Conservation (phyloP, 1,284 basidiomycete genomes). For the Erythrobasidium hasegawianum region DNA sequence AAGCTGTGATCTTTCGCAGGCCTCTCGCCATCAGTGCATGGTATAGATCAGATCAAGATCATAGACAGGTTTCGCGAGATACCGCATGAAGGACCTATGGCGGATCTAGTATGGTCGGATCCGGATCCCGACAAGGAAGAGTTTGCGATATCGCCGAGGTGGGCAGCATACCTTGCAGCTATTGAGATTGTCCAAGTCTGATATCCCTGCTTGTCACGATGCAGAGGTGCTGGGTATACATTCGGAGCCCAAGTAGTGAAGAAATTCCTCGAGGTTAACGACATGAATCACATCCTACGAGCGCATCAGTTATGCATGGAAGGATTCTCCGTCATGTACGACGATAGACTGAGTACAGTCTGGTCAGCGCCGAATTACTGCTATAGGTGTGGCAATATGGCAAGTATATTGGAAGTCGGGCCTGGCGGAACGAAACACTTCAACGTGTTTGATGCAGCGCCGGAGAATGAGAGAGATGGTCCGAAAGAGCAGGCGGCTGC, state of each 20-base stretch:
- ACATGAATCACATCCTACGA: slow-evolving; percentile 94
- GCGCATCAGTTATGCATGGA: slow-evolving; percentile 99
- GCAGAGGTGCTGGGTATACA: slow-evolving; percentile 94
- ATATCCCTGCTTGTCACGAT: slow-evolving; percentile 34
- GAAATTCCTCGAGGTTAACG: slow-evolving; percentile 90
- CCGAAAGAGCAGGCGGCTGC: slow-evolving; percentile 35
- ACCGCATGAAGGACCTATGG: slow-evolving; percentile 99
- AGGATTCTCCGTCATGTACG: slow-evolving; percentile 90
- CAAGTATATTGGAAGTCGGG: slow-evolving; percentile 91
- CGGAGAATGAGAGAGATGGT: slow-evolving; percentile 73
- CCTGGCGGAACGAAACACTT: slow-evolving; percentile 87
- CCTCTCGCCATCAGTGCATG: slow-evolving; percentile 94
- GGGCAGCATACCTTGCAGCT: slow-evolving; percentile 45
- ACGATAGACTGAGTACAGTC: slow-evolving; percentile 91
- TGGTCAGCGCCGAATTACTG: slow-evolving; percentile 99
- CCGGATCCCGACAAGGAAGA: slow-evolving; percentile 99
- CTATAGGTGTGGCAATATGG: slow-evolving; percentile 95
- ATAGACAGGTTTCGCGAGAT: slow-evolving; percentile 99
- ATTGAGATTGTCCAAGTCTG: not conserved
- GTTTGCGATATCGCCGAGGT: slow-evolving; percentile 97
- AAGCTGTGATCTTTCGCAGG: slow-evolving; percentile 56
- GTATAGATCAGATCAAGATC: slow-evolving; percentile 99
- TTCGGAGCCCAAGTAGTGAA: slow-evolving; percentile 98
- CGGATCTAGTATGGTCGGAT: slow-evolving; percentile 99
- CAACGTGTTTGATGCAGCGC: slow-evolving; percentile 97